Percentiles rank a stretch among this genome's conserved stretches.
phyloP scores from a whole-genome alignment of 306 rosid species.

The Lagenaria siceraria region DNA sequence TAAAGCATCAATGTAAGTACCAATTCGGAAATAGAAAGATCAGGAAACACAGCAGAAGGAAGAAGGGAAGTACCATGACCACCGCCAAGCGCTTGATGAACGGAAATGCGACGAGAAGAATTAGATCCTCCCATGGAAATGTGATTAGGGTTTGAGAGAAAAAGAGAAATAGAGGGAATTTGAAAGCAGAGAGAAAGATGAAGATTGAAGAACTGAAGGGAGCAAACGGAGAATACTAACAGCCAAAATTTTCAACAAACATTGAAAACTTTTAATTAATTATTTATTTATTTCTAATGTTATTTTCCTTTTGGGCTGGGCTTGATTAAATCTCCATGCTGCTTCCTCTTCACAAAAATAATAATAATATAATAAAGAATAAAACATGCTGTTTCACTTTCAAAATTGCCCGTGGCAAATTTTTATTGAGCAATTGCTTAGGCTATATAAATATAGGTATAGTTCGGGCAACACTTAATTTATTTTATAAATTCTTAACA shows the following conservation, averaged over 20 bases:
- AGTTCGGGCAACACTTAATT: no score
- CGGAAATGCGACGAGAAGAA: slow-evolving; percentile 37
- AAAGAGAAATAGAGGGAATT: slow-evolving; percentile 1
- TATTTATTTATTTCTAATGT: background rate
- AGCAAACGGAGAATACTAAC: background rate
- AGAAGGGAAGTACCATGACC: slow-evolving; percentile 50
- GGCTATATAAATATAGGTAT: no score
- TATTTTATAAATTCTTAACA: no score
- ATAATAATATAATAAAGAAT: no score
- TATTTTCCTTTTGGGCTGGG: background rate
- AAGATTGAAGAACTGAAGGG: background rate
- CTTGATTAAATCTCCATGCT: background rate
- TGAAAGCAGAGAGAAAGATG: slow-evolving; percentile 3
- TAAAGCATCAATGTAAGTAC: background rate
- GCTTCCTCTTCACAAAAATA: no score
- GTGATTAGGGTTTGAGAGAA: slow-evolving; percentile 27
- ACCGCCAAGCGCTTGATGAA: slow-evolving; percentile 65
- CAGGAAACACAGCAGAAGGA: background rate
- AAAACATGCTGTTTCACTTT: no score
- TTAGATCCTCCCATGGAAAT: slow-evolving; percentile 63
- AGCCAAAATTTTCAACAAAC: background rate
- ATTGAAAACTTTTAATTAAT: background rate
- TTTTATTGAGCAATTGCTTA: no score
- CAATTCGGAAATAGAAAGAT: background rate
- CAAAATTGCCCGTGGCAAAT: no score